Conservation (phyloP, 1,284 basidiomycete species). For the Trametes sp. region DNA sequence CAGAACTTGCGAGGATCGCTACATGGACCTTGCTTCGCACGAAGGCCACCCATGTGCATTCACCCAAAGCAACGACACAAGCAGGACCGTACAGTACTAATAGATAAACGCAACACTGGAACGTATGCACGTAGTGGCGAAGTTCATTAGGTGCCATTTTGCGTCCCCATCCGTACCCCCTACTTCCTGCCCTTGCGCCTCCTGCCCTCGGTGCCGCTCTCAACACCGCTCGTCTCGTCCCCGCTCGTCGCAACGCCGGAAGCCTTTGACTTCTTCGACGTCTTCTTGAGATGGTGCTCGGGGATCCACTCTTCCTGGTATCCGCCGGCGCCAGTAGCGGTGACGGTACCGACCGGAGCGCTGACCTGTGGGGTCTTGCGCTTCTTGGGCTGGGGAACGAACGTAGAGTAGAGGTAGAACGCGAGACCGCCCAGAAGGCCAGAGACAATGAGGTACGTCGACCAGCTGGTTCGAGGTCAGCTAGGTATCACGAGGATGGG, state of each 20-base stretch:
- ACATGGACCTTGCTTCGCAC: too few relatives aligned
- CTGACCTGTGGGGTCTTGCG: slow-evolving; percentile 51
- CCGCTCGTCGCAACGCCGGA: slow-evolving; percentile 60
- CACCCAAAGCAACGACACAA: background rate
- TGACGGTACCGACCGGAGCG: slow-evolving; percentile 64
- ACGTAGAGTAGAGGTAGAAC: slow-evolving; percentile 75
- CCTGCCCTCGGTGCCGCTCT: slow-evolving; percentile 67
- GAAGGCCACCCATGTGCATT: background rate
- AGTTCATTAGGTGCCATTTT: slow-evolving; percentile 23
- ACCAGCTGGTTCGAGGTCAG: slow-evolving; percentile 55
- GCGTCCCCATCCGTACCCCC: slow-evolving; percentile 19
- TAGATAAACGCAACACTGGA: slow-evolving; percentile 17
- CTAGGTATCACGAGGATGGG: slow-evolving; percentile 10
- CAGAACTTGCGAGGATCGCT: too few relatives aligned
- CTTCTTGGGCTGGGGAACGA: slow-evolving; percentile 69
- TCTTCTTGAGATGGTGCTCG: slow-evolving; percentile 81
- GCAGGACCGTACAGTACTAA: slow-evolving; percentile 15
- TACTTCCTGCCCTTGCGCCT: slow-evolving; percentile 69
- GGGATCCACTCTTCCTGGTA: slow-evolving; percentile 96
- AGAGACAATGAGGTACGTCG: slow-evolving; percentile 80
- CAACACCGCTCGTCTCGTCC: slow-evolving; percentile 70
- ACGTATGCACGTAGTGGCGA: slow-evolving; percentile 14
- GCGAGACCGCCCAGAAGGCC: slow-evolving; percentile 68
- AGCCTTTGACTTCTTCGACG: slow-evolving; percentile 57
- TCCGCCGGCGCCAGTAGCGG: slow-evolving; percentile 74